Conservation (phyloP, 768 basidiomycete species). For the Boletus edulis region DNA sequence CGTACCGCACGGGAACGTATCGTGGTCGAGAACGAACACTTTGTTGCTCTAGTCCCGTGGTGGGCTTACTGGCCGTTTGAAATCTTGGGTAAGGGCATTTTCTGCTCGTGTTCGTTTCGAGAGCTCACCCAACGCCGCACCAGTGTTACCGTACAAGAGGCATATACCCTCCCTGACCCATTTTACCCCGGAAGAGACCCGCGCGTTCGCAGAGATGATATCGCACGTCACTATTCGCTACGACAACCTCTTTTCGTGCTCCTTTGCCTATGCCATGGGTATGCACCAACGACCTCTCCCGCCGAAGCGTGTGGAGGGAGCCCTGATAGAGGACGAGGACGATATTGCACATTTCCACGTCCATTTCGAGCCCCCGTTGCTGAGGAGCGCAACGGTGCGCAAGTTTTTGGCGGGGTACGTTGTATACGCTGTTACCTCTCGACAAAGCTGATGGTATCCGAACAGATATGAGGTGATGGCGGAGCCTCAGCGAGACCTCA, state of each 20-base stretch:
- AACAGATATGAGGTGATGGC: constrained; percentile 85
- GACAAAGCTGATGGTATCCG: not conserved
- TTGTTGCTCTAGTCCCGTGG: constrained; percentile 87
- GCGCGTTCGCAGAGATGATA: constrained; percentile 65
- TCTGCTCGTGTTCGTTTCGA: not conserved
- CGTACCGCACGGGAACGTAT: constrained; percentile 54
- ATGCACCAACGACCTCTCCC: constrained; percentile 82
- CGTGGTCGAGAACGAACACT: constrained; percentile 70
- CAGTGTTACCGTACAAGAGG: constrained; percentile 74
- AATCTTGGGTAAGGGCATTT: constrained; percentile 50
- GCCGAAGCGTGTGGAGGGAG: constrained; percentile 27
- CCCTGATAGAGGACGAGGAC: constrained; percentile 37
- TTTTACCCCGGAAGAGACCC: constrained; percentile 58
- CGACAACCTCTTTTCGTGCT: constrained; percentile 79
- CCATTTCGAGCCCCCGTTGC: constrained; percentile 82
- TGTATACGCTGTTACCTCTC: not conserved
- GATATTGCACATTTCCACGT: constrained; percentile 79
- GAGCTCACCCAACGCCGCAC: not conserved
- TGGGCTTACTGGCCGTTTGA: constrained; percentile 97
- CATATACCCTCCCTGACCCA: constrained; percentile 73
- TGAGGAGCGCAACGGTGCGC: constrained; percentile 76
- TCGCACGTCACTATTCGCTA: constrained; percentile 63
- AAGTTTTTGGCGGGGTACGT: constrained; percentile 90
- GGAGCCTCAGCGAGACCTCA: constrained; percentile 87
- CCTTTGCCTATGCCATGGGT: constrained; percentile 95